A percentile compares a stretch with the other conserved stretches of the same genome.
These are phyloP conservation scores for Podospora anserina DNA, from an alignment of 495 filamentous ascomycete genomes.

Conservation along the genomic window DNA sequence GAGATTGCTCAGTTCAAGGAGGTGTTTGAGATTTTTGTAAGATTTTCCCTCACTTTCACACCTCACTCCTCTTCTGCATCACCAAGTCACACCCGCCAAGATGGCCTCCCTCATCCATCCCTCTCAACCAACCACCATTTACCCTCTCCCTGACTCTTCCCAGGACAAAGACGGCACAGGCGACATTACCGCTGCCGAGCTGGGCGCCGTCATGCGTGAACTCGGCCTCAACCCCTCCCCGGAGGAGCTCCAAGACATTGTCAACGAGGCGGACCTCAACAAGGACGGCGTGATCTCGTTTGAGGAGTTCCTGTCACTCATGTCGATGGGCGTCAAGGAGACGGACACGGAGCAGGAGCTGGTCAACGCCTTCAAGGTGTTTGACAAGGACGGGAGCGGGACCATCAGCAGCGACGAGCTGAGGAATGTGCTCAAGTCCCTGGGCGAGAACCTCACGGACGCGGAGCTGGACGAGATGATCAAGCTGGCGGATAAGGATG, in stretches of 20 bases:
- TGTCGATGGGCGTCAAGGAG: conserved; percentile 40
- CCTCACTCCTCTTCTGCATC: background rate
- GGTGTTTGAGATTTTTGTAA: conserved; percentile 88
- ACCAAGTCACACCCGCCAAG: background rate
- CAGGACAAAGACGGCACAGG: conserved; percentile 83
- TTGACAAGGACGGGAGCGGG: conserved; percentile 49
- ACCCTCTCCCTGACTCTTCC: background rate
- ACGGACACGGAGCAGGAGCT: conserved; percentile 47
- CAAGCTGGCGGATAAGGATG: conserved; percentile 45
- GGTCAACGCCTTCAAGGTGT: conserved; percentile 46
- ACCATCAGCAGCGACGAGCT: conserved; percentile 48
- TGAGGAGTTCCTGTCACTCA: conserved; percentile 48
- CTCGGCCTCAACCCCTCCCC: conserved; percentile 45
- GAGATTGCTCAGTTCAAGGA: conserved; percentile 93
- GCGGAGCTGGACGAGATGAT: conserved; percentile 50
- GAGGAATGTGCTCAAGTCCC: conserved; percentile 42
- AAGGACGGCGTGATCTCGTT: conserved; percentile 47
- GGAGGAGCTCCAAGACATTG: conserved; percentile 44
- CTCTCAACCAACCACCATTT: background rate
- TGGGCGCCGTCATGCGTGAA: conserved; percentile 44
- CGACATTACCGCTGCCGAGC: conserved; percentile 43
- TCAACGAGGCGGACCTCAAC: conserved; percentile 48
- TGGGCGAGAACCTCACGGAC: conserved; percentile 48
- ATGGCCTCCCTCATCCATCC: background rate
- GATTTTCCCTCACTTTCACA: conserved; percentile 35